Evolutionary conservation across 768 basidiomycete genomes (phyloP), one percentile per base, ranked within the genome.

Genomic region (Suillus subalutaceus): DNA sequence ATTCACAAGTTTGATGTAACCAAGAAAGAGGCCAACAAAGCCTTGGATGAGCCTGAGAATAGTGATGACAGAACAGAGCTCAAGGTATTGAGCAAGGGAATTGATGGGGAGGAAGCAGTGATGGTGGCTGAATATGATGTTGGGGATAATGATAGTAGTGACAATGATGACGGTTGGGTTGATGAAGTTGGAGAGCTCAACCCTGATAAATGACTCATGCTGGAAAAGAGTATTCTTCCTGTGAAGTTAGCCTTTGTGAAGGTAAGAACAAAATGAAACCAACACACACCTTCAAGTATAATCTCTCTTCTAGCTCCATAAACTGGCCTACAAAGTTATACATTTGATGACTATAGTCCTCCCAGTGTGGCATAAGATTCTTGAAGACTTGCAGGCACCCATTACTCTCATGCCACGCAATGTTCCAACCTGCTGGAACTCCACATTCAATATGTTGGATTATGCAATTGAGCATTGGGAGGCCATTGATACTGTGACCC

Each of bases 331-430:
- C 68, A 69, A 67, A 43, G 41, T 72, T 23, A 64, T 65, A 30
- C 65, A 72, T 62, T 76, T 69, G 0, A 66, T 66, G 1, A 79
- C 70, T 0, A 65, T 63, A 5, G 59, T 76, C 46, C 70, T 77
- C 0, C 75, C 73, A 2, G 53, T 38, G 1, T 75, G 75, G 74
- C 44, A 67, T 3, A 6, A 30, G 0, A 63, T 50, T 3, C 58
- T 77, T 4, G 26, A 63, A 53, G 55, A 35, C 46, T 43, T 40
- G 67, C 57, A 50, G 35, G 63, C n/a, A 12, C 55, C 35, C 6
- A 57, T 56, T 4, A 67, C 67, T 55, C 69, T 60, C 7, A 41
- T 41, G 40, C 40, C 40, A 41, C 53, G 57, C 0, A 63, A 72
- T 32, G 60, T 72, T 18, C 26, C 52, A 15, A 72, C 68, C 1